Evolutionary conservation across 23 red algal genomes (phyloP).

Genomic region (Cyanidioschyzon merolae): DNA sequence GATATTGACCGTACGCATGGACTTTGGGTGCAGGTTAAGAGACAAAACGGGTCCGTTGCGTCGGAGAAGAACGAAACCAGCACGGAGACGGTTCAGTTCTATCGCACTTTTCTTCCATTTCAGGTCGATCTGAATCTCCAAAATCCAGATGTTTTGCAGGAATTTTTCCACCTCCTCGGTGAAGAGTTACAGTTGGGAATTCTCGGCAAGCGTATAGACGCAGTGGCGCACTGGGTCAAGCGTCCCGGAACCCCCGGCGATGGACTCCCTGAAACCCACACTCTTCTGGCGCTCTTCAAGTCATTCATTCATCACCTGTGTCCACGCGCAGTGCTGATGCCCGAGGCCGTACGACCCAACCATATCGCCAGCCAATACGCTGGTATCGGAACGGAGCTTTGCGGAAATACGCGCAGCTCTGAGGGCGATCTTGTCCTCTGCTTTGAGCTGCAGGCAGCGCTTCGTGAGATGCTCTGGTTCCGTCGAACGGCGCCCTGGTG

Average conservation of each 20-base stretch:
- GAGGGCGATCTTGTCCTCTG: constrained; percentile 58
- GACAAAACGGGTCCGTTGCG: background rate
- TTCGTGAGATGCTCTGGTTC: constrained; percentile 65
- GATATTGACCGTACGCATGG: constrained; percentile 93
- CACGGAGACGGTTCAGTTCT: constrained; percentile 54
- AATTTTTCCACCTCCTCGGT: constrained; percentile 56
- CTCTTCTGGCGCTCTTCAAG: constrained; percentile 66
- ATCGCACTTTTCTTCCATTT: constrained; percentile 73
- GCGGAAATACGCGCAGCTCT: constrained; percentile 24
- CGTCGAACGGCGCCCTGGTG: constrained; percentile 65
- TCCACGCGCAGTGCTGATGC: constrained; percentile 29
- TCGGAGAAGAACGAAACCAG: background rate
- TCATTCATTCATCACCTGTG: constrained; percentile 60
- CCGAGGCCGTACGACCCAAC: constrained; percentile 60
- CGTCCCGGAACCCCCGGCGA: constrained; percentile 29
- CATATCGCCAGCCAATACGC: constrained; percentile 24
- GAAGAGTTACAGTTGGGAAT: constrained; percentile 59
- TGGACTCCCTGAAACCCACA: constrained; percentile 49
- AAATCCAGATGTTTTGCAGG: constrained; percentile 60
- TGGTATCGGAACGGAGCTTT: constrained; percentile 29
- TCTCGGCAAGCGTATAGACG: constrained; percentile 69
- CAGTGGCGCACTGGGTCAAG: constrained; percentile 70
- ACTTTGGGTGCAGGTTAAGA: constrained; percentile 56
- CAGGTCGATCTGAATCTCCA: constrained; percentile 86
- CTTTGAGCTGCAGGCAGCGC: constrained; percentile 77